Evolutionary conservation across 2,329 filamentous ascomycete species (phyloP).

Genomic region (Paracorniculantispora psalliotae): DNA sequence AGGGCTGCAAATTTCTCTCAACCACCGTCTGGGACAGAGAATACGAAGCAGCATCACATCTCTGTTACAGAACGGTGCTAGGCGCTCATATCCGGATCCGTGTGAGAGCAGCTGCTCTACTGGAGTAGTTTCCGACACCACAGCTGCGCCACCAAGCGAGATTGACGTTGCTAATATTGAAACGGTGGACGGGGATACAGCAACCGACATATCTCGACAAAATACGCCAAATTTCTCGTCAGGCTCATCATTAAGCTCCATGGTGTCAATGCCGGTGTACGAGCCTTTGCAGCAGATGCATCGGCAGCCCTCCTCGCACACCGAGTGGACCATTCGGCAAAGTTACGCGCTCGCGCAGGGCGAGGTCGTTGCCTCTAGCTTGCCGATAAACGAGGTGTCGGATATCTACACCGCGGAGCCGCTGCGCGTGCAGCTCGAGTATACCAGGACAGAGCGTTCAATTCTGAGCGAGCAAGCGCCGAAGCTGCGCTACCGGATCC

Average conservation of each 20-base stretch:
- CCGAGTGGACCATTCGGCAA: background rate
- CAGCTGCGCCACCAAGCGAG: background rate
- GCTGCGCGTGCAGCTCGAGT: background rate
- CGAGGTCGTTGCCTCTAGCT: background rate
- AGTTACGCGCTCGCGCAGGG: constrained; percentile 4
- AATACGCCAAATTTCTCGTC: background rate
- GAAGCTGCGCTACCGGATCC: background rate
- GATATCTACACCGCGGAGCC: background rate
- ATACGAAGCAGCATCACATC: background rate
- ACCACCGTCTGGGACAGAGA: background rate
- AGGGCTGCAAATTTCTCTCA: background rate
- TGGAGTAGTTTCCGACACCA: background rate
- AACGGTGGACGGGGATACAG: background rate
- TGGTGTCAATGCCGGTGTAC: background rate
- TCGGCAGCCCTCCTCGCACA: too few species aligned
- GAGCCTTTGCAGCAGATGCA: too few species aligned
- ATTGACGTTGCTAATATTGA: background rate
- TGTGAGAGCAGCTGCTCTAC: constrained; percentile 8
- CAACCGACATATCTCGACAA: background rate
- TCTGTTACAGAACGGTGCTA: background rate
- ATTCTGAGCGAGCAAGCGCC: background rate
- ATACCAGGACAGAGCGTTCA: background rate
- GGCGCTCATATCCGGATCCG: background rate
- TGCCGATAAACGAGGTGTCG: background rate
- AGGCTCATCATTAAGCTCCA: background rate